Base-by-base conservation (phyloP, 192 early-diverging fungal genomes). In the Coemansia asiatica region DNA sequence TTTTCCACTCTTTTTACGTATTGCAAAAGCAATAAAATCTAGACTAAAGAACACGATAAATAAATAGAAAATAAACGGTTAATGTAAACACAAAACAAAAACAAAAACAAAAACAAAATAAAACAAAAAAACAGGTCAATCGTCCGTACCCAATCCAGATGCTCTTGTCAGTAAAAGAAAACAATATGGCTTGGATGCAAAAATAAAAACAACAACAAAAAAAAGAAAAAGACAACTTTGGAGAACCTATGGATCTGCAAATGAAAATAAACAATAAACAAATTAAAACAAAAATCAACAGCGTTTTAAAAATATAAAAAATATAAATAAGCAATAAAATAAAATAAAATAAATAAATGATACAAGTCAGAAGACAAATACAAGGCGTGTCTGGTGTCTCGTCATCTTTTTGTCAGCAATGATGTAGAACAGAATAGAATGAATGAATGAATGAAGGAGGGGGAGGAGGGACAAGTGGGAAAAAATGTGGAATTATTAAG, bases 141-240 rank as follows among this genome's bases (percentile, higher is more conserved):
- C 46, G 2, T 4, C 56, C 25, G 27, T 25, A 21, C 10, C 31
- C 54, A 60, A 44, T 44, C 40, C 40, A 44, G 40, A 44, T 16
- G 15, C 40, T 44, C 40, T 44, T 5, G 15, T 13, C 40, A 44
- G 15, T 13, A 44, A 44, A 44, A 16, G 10, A 44, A 44, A 44
- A 44, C 53, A 36, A 40, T 38, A 44, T 27, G 44, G 46, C 40
- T 44, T 44, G 40, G 40, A 16, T 40, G 25, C 48, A 55, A 56
- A 53, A 19, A 63, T 7, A 9, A 31, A 19, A 27, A 26, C 5
- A 63, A 58, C 40, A 58, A 63, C 16, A 60, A 47, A 18, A 12
- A 51, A 26, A 54, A 21, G 12, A 55, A 55, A 26, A 49, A 49
- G 18, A 23, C 50, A 51, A 2, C 50, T 1, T 2, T 1, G 26